A percentile compares a stretch with the other conserved stretches of the same genome.
Evolutionary conservation across 805 yeast genomes (phyloP).

Genomic region (Lipomyces spencermartinsiae): DNA sequence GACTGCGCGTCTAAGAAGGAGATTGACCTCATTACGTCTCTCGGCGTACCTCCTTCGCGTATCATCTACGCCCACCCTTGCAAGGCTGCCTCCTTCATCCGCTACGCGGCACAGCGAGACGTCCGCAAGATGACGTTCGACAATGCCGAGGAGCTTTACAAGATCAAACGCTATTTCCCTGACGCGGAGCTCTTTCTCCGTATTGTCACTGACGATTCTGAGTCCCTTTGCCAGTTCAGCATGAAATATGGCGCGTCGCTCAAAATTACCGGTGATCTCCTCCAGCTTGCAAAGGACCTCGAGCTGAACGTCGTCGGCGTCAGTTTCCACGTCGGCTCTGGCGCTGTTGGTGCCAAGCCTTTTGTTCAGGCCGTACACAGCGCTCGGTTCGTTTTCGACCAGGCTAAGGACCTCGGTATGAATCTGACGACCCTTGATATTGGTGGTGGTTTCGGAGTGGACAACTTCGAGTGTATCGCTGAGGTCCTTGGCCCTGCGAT

Average conservation of each 20-base stretch:
- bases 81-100: constrained; percentile 80
- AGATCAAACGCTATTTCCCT: constrained; percentile 72
- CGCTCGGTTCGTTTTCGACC: constrained; percentile 69
- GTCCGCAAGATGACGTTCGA: constrained; percentile 87
- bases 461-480: constrained; percentile 64
- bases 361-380: constrained; percentile 75
- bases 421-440: constrained; percentile 70
- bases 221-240: constrained; percentile 83
- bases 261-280: constrained; percentile 57
- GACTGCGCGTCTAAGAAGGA: constrained; percentile 94
- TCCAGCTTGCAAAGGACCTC: constrained; percentile 66
- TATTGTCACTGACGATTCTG: constrained; percentile 86
- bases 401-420: constrained; percentile 57
- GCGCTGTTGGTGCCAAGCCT: constrained; percentile 75
- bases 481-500: constrained; percentile 61
- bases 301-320: constrained; percentile 78
- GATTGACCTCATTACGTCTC: constrained; percentile 65
- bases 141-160: constrained; percentile 81
- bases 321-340: constrained; percentile 96
- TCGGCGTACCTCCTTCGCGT: constrained; percentile 68
- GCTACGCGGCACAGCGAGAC: constrained; percentile 64
- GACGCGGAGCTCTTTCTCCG: constrained; percentile 74
- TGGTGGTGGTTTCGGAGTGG: constrained; percentile 88
- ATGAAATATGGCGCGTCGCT: constrained; percentile 87
- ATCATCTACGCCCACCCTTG: constrained; percentile 95